Conservation (phyloP, 495 filamentous ascomycete species). For the Penicillium arizonense region DNA sequence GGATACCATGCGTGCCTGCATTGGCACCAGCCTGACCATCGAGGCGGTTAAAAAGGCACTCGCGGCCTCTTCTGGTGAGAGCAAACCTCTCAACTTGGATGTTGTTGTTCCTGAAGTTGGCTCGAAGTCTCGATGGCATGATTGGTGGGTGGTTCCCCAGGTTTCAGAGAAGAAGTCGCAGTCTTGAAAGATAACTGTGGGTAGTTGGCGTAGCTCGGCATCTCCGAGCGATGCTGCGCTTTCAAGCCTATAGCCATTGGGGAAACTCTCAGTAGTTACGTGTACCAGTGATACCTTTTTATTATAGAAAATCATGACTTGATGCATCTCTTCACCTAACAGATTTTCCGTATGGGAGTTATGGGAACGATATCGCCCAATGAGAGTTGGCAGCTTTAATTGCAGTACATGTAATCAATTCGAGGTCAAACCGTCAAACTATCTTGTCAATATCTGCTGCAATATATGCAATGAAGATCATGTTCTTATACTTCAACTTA, state of each 20-base stretch:
- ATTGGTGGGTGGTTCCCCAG: slow-evolving; percentile 78
- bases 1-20: slow-evolving; percentile 61
- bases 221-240: too few relatives aligned
- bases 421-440: too few relatives aligned
- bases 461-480: too few relatives aligned
- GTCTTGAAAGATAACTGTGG: background rate
- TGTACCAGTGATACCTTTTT: background rate
- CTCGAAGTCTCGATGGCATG: slow-evolving; percentile 58
- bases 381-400: too few relatives aligned
- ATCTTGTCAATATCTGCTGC: too few relatives aligned
- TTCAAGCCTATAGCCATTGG: too few relatives aligned
- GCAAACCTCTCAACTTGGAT: slow-evolving; percentile 28
- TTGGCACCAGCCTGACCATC: slow-evolving; percentile 64
- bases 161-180: slow-evolving; percentile 32
- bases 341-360: too few relatives aligned
- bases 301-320: slow-evolving; percentile 6
- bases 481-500: background rate
- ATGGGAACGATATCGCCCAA: too few relatives aligned
- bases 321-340: background rate
- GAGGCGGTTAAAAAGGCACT: slow-evolving; percentile 53
- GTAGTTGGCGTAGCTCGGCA: too few relatives aligned
- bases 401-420: too few relatives aligned
- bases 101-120: slow-evolving; percentile 56
- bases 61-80: background rate
- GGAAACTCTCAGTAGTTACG: background rate